Evolutionary conservation across 2,329 filamentous ascomycete species (phyloP), one percentile per base, ranked within the genome.

Genomic region (Ascochyta pisi): DNA sequence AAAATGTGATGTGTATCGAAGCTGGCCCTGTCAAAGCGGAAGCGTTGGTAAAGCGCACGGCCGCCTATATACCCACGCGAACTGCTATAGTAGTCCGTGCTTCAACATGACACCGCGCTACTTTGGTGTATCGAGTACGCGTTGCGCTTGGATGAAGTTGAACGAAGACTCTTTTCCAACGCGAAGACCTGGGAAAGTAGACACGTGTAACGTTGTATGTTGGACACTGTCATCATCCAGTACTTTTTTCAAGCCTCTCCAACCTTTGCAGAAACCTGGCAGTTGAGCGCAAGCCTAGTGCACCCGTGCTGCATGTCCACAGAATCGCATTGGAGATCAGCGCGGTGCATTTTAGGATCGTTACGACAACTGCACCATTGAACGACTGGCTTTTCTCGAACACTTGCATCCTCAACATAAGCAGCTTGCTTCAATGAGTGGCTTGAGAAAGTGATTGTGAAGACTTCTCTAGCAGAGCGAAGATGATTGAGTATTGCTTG

Each of bases 1-100:
- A 43, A 8, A 23, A 24, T 29, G n/a, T 39, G 43, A 42, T 47
- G 22, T 39, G 43, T 38, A 56, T 47, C 39, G 38, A 37, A 16
- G 34, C 24, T 37, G 31, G 7, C 19, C 37, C 24, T 50, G 42
- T 51, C 53, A 35, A 46, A 38, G 37, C 48, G 26, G 22, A 33
- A 46, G 31, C 38, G 31, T 46, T 42, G 23, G n/a, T 33, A 23
- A 10, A 40, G n/a, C 24, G 46, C 47, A 50, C 42, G 26, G 31
- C 5, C 34, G 35, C n/a, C 4, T 24, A 15, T 7, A 5, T 16
- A 43, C 43, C 22, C 19, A 33, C 1, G 10, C 19, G 23, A 37
- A 40, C 16, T 29, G 23, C 22, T 42, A 37, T 23, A 27, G 19
- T 4, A 26, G 24, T 27, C n/a, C 29, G 22, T 41, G 23, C 37